Percentiles rank a stretch among this genome's conserved stretches.
phyloP scores from a whole-genome alignment of 306 rosid genomes.

The Pterocarpus santalinus region DNA sequence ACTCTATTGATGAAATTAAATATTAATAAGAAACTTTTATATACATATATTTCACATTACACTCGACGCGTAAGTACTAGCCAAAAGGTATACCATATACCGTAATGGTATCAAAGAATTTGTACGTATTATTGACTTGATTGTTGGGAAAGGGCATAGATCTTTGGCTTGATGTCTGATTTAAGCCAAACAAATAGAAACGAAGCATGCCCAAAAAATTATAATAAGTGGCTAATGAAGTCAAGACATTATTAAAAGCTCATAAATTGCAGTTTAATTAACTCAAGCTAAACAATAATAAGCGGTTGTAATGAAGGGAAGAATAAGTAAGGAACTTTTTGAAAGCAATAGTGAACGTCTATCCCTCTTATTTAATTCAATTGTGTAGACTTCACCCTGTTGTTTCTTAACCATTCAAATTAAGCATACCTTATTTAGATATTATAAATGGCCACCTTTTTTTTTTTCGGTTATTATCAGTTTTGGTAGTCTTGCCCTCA shows the following conservation, averaged over 20 bases:
- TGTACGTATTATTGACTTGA: conserved; percentile 20
- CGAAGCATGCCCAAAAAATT: conserved; percentile 17
- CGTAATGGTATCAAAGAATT: not conserved
- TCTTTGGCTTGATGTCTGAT: conserved; percentile 38
- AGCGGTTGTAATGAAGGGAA: conserved; percentile 4
- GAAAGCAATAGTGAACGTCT: not conserved
- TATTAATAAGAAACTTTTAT: not conserved
- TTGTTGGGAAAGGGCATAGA: conserved; percentile 12
- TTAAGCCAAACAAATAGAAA: conserved; percentile 38
- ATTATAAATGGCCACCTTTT: not conserved
- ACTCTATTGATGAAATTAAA: conserved; percentile 16
- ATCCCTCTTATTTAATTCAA: conserved; percentile 17
- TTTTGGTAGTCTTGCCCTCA: conserved; percentile 27
- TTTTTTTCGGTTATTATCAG: conserved; percentile 31
- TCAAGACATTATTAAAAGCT: conserved; percentile 30
- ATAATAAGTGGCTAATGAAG: conserved; percentile 39
- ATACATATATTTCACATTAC: not conserved
- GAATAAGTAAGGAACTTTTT: conserved; percentile 26
- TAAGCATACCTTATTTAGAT: not conserved
- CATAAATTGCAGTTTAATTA: conserved; percentile 34
- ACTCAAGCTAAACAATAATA: not conserved
- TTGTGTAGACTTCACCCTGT: conserved; percentile 34
- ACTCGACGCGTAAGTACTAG: not conserved
- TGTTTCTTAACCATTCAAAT: conserved; percentile 39
- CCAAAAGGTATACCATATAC: not conserved